Conservation (phyloP, 75 land plant species). For the Pseudotsuga menziesii region DNA sequence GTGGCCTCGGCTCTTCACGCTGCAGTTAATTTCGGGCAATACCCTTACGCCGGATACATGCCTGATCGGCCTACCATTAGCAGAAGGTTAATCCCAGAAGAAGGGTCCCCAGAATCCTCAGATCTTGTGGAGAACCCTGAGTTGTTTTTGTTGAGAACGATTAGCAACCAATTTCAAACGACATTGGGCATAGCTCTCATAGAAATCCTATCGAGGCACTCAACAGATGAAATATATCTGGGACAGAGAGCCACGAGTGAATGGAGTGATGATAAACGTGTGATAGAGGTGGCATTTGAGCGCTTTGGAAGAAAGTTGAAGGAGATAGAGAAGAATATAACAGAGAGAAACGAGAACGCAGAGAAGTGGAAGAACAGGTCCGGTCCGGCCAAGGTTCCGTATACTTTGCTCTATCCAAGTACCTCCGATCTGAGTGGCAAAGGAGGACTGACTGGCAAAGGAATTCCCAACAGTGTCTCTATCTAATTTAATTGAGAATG, state of each 20-base stretch:
- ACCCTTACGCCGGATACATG: slow-evolving; percentile 57
- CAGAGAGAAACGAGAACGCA: not conserved
- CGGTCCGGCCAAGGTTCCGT: not conserved
- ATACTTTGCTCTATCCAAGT: not conserved
- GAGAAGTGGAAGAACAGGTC: not conserved
- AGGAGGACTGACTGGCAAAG: not conserved
- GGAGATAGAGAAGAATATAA: not conserved
- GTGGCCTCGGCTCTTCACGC: slow-evolving; percentile 32
- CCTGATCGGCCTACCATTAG: slow-evolving; percentile 61
- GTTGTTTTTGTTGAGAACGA: not conserved
- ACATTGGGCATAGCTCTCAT: not conserved
- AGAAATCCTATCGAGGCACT: slow-evolving; percentile 78
- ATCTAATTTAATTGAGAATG: not conserved
- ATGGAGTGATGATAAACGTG: slow-evolving; percentile 8
- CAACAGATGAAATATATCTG: slow-evolving; percentile 75
- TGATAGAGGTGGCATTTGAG: not conserved
- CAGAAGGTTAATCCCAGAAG: slow-evolving; percentile 62
- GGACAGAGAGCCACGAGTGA: slow-evolving; percentile 37
- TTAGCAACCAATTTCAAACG: not conserved
- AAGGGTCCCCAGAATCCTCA: not conserved
- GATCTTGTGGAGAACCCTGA: no score
- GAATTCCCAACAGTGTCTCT: not conserved
- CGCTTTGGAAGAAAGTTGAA: not conserved
- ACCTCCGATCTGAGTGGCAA: not conserved
- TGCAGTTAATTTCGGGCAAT: slow-evolving; percentile 64